Percentiles rank a stretch among this genome's conserved stretches.
phyloP scores from a whole-genome alignment of 2,329 filamentous ascomycete species.

The Fusarium chaquense region DNA sequence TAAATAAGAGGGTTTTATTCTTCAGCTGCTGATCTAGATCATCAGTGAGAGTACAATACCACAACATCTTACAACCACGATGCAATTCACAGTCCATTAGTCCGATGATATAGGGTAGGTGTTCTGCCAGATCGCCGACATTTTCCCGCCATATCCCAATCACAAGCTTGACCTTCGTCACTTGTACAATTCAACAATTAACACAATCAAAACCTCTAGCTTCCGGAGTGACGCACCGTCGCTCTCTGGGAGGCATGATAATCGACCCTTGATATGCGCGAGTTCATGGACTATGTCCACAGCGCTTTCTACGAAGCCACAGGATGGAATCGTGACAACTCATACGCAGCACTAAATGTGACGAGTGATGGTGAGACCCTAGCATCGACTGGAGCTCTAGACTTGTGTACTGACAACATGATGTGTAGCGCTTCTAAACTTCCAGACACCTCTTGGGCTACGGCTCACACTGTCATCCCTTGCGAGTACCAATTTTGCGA shows the following conservation, averaged over 20 bases:
- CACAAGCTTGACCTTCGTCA: slow-evolving; percentile 9
- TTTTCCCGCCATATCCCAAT: slow-evolving; percentile 19
- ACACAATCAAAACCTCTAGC: slow-evolving; percentile 3
- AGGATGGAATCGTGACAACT: slow-evolving; percentile 91
- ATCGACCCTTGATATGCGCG: slow-evolving; percentile 74
- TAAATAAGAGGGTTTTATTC: background rate
- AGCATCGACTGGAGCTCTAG: background rate
- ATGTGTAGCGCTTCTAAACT: slow-evolving; percentile 81
- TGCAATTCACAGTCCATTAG: background rate
- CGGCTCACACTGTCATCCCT: slow-evolving; percentile 91
- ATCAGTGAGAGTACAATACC: background rate
- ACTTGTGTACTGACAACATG: slow-evolving; percentile 35
- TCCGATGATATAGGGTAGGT: slow-evolving; percentile 21
- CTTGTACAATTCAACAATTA: background rate
- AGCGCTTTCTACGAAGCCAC: slow-evolving; percentile 88
- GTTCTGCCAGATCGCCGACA: slow-evolving; percentile 12
- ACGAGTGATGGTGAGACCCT: slow-evolving; percentile 76
- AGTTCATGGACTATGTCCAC: slow-evolving; percentile 98
- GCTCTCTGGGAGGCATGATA: slow-evolving; percentile 46
- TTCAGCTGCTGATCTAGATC: background rate
- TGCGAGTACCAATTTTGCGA: slow-evolving; percentile 91
- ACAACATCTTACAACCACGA: background rate
- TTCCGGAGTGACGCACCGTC: slow-evolving; percentile 34
- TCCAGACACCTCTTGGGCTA: slow-evolving; percentile 85
- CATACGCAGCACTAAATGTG: slow-evolving; percentile 86